Evolutionary conservation across 73 alveolate species (phyloP).

Genomic region (Paramecium tetraurelia): DNA sequence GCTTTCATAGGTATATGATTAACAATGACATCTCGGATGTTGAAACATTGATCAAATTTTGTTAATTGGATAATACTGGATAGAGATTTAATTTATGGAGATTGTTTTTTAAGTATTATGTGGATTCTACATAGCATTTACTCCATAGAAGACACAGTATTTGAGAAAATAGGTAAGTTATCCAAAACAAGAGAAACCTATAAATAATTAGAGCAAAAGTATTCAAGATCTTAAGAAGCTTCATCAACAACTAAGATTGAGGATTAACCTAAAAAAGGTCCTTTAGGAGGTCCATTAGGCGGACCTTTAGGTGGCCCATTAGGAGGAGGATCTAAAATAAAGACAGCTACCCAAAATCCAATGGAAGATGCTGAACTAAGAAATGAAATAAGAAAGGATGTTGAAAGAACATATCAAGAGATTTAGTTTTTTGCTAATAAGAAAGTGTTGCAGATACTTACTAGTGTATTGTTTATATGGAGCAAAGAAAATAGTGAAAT

Average conservation of each 20-base stretch:
- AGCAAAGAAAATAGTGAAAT: slow-evolving; percentile 57
- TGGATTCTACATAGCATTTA: background rate
- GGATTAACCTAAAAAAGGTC: background rate
- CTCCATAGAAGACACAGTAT: background rate
- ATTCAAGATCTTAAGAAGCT: background rate
- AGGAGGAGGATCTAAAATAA: background rate
- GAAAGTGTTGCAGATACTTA: slow-evolving; percentile 20
- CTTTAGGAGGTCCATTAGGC: slow-evolving; percentile 43
- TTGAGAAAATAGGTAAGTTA: slow-evolving; percentile 30
- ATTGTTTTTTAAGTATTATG: slow-evolving; percentile 19
- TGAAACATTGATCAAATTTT: background rate
- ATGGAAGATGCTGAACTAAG: slow-evolving; percentile 47
- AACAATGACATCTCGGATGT: background rate
- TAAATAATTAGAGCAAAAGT: background rate
- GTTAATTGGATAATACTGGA: background rate
- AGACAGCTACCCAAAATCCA: background rate
- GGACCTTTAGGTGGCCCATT: slow-evolving; percentile 44
- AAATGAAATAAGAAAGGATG: slow-evolving; percentile 58
- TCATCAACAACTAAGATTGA: background rate
- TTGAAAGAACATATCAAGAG: slow-evolving; percentile 58
- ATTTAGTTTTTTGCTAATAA: slow-evolving; percentile 32
- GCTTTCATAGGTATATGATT: background rate
- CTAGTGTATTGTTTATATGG: slow-evolving; percentile 53
- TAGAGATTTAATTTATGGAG: slow-evolving; percentile 44
- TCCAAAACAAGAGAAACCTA: background rate